A percentile compares a stretch with the other conserved stretches of the same genome.
These are phyloP conservation scores for Cercospora sp. DNA, from an alignment of 2,329 filamentous ascomycete species.

Conservation along the genomic window DNA sequence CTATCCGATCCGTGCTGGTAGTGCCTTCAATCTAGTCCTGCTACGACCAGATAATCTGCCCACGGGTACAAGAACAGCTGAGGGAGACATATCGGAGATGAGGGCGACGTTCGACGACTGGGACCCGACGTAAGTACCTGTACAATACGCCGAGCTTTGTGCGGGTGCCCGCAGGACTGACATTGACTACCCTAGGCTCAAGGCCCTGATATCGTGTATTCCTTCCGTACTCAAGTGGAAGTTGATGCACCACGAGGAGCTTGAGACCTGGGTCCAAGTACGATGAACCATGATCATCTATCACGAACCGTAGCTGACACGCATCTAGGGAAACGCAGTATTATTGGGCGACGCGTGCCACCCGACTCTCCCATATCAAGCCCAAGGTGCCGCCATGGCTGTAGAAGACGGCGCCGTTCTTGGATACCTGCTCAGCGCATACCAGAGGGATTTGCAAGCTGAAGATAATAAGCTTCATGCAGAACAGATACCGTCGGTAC, in stretches of 20 bases:
- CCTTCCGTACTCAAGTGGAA: constrained; percentile 67
- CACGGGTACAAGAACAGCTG: constrained; percentile 50
- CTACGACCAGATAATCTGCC: constrained; percentile 64
- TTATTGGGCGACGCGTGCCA: constrained; percentile 60
- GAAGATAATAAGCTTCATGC: constrained; percentile 44
- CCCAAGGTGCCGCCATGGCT: constrained; percentile 66
- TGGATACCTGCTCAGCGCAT: constrained; percentile 47
- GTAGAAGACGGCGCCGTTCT: constrained; percentile 67
- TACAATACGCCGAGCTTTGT: background rate
- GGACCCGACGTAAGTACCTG: constrained; percentile 55
- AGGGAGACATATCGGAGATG: constrained; percentile 61
- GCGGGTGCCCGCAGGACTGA: background rate
- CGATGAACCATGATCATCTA: background rate
- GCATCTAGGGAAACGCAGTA: background rate
- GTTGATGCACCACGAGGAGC: constrained; percentile 40
- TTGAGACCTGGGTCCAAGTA: constrained; percentile 16
- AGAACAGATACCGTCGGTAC: constrained; percentile 43
- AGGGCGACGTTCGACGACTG: constrained; percentile 58
- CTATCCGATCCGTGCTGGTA: constrained; percentile 60
- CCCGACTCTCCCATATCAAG: constrained; percentile 55
- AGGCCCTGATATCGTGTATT: constrained; percentile 49
- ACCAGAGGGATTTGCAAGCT: background rate
- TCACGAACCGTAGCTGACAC: background rate
- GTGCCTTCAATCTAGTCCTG: constrained; percentile 64
- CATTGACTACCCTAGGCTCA: constrained; percentile 26